A percentile compares a stretch with the other conserved stretches of the same genome.
Evolutionary conservation across 768 basidiomycete species (phyloP).

Genomic region (Boletus vinaceobasis): DNA sequence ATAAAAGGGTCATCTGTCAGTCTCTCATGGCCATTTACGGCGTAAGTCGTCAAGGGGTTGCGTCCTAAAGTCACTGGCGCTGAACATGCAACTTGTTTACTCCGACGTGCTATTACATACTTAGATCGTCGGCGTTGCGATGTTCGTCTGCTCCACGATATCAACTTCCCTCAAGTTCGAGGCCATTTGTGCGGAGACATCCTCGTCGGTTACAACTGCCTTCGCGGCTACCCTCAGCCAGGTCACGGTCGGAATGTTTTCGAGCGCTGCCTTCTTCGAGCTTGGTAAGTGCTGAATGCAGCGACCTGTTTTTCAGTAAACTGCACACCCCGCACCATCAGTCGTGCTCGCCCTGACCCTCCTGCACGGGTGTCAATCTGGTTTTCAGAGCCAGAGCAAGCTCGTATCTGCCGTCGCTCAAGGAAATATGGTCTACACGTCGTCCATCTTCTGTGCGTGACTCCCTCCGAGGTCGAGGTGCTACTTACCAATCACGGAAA

Average conservation of each 20-base stretch:
- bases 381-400: background rate
- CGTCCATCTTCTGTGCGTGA: constrained; percentile 8
- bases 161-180: constrained; percentile 5
- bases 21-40: background rate
- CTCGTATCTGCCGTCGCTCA: background rate
- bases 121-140: background rate
- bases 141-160: constrained; percentile 3
- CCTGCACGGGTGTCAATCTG: background rate
- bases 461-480: background rate
- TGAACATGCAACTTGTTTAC: background rate
- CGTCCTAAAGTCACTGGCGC: background rate
- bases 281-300: constrained; percentile 1
- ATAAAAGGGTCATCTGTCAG: background rate
- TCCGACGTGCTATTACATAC: no score
- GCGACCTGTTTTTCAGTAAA: background rate
- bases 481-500: background rate
- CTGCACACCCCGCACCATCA: background rate
- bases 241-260: constrained; percentile 8
- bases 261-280: constrained; percentile 9
- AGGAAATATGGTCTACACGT: constrained; percentile 9
- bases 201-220: background rate
- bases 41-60: background rate
- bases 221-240: constrained; percentile 1
- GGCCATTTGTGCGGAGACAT: constrained; percentile 1
- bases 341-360: constrained; percentile 9